A percentile compares a stretch with the other conserved stretches of the same genome.
These are phyloP conservation scores for Elongisporangium undulatum DNA, from an alignment of 352 stramenopile genomes.

Conservation along the genomic window DNA sequence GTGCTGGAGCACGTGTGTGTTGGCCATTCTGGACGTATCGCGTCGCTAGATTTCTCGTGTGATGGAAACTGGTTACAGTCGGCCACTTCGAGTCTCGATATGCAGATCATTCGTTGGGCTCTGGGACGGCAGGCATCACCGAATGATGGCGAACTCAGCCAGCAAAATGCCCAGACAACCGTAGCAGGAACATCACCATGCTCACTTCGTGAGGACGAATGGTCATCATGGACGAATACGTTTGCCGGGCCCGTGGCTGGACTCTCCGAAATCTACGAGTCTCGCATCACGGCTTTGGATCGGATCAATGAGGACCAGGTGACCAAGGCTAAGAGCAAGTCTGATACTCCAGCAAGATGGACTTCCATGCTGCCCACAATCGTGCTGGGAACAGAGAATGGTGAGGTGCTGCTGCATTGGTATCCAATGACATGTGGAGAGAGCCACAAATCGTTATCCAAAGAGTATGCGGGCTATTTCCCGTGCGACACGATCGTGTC, in stretches of 20 bases:
- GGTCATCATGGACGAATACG: slow-evolving; percentile 45
- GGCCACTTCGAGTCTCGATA: slow-evolving; percentile 39
- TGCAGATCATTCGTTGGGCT: slow-evolving; percentile 70
- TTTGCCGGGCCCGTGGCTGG: slow-evolving; percentile 52
- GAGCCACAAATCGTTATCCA: slow-evolving; percentile 28
- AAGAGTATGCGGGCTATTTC: slow-evolving; percentile 53
- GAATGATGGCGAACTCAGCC: neutral
- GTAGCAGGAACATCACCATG: slow-evolving; percentile 4
- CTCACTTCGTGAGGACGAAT: slow-evolving; percentile 30
- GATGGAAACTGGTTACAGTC: slow-evolving; percentile 63
- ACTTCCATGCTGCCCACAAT: slow-evolving; percentile 46
- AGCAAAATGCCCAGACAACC: neutral
- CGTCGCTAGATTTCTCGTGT: slow-evolving; percentile 63
- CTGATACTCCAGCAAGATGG: slow-evolving; percentile 13
- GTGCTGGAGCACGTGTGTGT: slow-evolving; percentile 52
- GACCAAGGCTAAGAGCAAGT: neutral
- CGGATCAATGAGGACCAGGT: slow-evolving; percentile 29
- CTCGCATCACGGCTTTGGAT: slow-evolving; percentile 23
- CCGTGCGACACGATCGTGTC: slow-evolving; percentile 33
- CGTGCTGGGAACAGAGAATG: slow-evolving; percentile 37
- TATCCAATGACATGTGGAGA: slow-evolving; percentile 54
- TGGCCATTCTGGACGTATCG: slow-evolving; percentile 58
- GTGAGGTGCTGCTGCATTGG: slow-evolving; percentile 57
- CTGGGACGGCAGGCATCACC: slow-evolving; percentile 14
- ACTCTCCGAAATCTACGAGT: slow-evolving; percentile 30